phyloP scores from a whole-genome alignment of 345 rosid species.

The Schrenkiella parvula region DNA sequence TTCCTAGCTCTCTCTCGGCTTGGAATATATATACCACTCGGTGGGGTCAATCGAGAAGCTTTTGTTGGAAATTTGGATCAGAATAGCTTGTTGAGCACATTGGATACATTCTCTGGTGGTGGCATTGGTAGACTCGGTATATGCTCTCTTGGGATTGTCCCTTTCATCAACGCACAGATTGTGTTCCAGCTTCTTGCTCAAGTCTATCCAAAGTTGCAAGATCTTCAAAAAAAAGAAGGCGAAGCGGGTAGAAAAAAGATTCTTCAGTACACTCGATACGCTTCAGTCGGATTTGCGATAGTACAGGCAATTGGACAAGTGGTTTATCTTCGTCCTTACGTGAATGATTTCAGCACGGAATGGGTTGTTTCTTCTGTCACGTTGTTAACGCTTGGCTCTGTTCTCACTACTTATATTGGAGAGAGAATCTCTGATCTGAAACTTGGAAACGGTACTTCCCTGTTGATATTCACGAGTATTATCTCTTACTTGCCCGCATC shows the following conservation, averaged over 20 bases:
- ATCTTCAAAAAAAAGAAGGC: slow-evolving; percentile 98
- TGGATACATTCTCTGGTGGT: slow-evolving; percentile 97
- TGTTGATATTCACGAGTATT: slow-evolving; percentile 90
- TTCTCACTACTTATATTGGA: slow-evolving; percentile 79
- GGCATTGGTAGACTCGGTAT: slow-evolving; percentile 97
- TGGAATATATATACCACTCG: slow-evolving; percentile 92
- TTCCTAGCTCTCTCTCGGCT: slow-evolving; percentile 83
- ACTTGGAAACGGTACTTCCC: slow-evolving; percentile 96
- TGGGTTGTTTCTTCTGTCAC: slow-evolving; percentile 89
- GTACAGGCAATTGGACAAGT: slow-evolving; percentile 97
- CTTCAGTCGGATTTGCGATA: slow-evolving; percentile 91
- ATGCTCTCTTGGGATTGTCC: slow-evolving; percentile 96
- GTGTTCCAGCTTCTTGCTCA: slow-evolving; percentile 98
- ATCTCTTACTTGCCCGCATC: slow-evolving; percentile 97
- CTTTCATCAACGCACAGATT: slow-evolving; percentile 90
- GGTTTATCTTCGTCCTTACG: slow-evolving; percentile 85
- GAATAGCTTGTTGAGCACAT: slow-evolving; percentile 83
- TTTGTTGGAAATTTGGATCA: slow-evolving; percentile 91
- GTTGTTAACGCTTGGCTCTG: slow-evolving; percentile 81
- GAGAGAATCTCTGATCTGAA: slow-evolving; percentile 89
- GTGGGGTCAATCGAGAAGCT: slow-evolving; percentile 91
- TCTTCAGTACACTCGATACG: slow-evolving; percentile 86
- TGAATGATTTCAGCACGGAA: slow-evolving; percentile 71
- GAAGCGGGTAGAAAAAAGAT: slow-evolving; percentile 97
- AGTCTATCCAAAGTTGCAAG: slow-evolving; percentile 95